A percentile compares a stretch with the other conserved stretches of the same genome.
Conservation (phyloP, 1,284 basidiomycete genomes). For the Malassezia dermatis region DNA sequence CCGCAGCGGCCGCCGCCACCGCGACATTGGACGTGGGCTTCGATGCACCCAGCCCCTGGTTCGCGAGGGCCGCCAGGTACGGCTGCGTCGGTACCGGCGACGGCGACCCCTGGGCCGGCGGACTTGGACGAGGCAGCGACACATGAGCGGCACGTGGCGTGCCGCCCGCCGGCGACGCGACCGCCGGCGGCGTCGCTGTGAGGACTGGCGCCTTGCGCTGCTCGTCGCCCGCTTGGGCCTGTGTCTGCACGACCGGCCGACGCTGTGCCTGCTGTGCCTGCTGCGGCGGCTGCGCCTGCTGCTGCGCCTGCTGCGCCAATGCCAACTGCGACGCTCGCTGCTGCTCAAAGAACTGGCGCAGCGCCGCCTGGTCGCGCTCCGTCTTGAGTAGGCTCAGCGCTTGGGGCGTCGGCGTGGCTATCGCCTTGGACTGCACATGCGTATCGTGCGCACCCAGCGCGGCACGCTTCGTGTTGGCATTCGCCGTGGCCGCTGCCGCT, state of each 20-base stretch:
- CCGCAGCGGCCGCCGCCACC: background rate
- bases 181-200: background rate
- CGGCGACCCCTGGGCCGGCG: background rate
- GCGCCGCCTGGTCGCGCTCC: conserved; percentile 38
- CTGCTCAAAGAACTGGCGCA: conserved; percentile 37
- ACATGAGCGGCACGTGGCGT: background rate
- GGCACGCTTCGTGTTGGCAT: conserved; percentile 22
- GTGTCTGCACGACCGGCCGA: conserved; percentile 1
- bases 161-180: background rate
- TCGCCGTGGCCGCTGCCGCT: conserved; percentile 18
- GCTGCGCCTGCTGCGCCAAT: conserved; percentile 37
- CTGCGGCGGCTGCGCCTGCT: conserved; percentile 19
- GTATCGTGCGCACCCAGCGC: conserved; percentile 40
- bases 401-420: conserved; percentile 40
- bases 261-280: conserved; percentile 19
- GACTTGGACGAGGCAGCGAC: background rate
- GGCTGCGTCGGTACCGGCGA: background rate
- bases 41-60: background rate
- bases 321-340: conserved; percentile 28
- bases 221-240: conserved; percentile 14
- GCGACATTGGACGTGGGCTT: background rate
- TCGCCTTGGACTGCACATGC: conserved; percentile 38
- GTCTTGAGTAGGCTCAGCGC: conserved; percentile 38
- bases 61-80: conserved; percentile 7
- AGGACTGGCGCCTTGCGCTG: background rate